phyloP scores from a whole-genome alignment of 768 basidiomycete genomes.

The Boletus huronensis region DNA sequence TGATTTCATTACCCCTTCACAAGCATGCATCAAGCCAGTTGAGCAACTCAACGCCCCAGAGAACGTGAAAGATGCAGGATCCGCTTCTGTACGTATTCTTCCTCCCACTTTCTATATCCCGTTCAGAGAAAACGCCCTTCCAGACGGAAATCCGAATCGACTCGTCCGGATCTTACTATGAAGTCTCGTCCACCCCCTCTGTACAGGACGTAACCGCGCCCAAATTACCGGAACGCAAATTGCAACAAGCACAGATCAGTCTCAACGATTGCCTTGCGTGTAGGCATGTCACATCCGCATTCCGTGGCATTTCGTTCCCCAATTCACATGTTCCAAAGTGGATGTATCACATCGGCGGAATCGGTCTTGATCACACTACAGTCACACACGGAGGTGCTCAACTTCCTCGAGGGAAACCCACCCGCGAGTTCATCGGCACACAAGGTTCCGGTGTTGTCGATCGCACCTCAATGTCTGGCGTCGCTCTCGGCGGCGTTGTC shows the following conservation, averaged over 20 bases:
- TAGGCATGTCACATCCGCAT: slow-evolving; percentile 59
- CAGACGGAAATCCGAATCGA: slow-evolving; percentile 95
- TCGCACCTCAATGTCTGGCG: slow-evolving; percentile 84
- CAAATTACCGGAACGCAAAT: slow-evolving; percentile 47
- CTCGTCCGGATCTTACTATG: slow-evolving; percentile 81
- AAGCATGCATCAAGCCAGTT: slow-evolving; percentile 97
- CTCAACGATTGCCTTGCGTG: slow-evolving; percentile 98
- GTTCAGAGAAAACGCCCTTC: slow-evolving; percentile 1
- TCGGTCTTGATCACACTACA: slow-evolving; percentile 95
- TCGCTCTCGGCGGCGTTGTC: slow-evolving; percentile 68
- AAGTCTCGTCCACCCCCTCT: slow-evolving; percentile 48
- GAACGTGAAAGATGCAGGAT: slow-evolving; percentile 38
- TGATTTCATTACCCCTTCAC: slow-evolving; percentile 94
- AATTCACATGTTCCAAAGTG: slow-evolving; percentile 46
- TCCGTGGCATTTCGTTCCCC: background rate
- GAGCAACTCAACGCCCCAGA: slow-evolving; percentile 46
- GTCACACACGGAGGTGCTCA: slow-evolving; percentile 89
- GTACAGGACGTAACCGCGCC: slow-evolving; percentile 11
- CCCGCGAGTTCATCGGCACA: slow-evolving; percentile 36
- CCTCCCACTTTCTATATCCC: background rate
- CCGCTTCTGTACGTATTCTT: slow-evolving; percentile 38
- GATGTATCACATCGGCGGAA: slow-evolving; percentile 98
- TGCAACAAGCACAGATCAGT: slow-evolving; percentile 93
- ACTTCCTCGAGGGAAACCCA: slow-evolving; percentile 63
- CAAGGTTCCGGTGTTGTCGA: slow-evolving; percentile 72